These are phyloP conservation scores for Gnomoniopsis smithogilvyi DNA, from an alignment of 2,329 filamentous ascomycete genomes.

Conservation along the genomic window DNA sequence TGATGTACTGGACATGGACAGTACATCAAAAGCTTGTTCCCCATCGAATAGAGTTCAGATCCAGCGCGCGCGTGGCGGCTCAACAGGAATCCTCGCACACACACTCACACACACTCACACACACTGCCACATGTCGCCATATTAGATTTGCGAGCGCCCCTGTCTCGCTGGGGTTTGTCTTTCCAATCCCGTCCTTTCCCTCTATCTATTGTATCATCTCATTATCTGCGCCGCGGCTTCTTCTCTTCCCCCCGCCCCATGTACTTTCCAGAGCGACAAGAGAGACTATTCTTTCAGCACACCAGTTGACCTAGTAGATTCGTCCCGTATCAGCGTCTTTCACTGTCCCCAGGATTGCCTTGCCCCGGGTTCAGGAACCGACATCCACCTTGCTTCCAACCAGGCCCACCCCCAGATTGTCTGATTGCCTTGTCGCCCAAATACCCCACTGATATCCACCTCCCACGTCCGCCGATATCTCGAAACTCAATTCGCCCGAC, in stretches of 20 bases:
- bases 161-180: neutral
- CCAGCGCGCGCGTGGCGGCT: too few species aligned
- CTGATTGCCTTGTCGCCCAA: neutral
- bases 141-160: neutral
- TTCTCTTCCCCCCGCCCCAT: neutral
- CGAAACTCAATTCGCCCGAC: neutral
- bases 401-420: neutral
- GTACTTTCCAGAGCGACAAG: neutral
- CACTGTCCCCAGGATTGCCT: neutral
- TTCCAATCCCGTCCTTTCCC: neutral
- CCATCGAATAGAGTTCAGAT: neutral
- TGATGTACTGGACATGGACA: too few species aligned
- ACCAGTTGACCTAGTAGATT: neutral
- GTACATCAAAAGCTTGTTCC: neutral
- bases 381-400: neutral
- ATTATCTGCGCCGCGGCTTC: neutral
- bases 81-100: too few species aligned
- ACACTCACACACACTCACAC: neutral
- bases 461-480: neutral
- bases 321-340: neutral
- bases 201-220: slow-evolving; percentile 3
- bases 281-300: neutral
- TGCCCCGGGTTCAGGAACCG: neutral
- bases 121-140: neutral
- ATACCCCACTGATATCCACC: neutral